Conservation (phyloP, 176 grass and related monocot species). For the Juncus effusus region DNA sequence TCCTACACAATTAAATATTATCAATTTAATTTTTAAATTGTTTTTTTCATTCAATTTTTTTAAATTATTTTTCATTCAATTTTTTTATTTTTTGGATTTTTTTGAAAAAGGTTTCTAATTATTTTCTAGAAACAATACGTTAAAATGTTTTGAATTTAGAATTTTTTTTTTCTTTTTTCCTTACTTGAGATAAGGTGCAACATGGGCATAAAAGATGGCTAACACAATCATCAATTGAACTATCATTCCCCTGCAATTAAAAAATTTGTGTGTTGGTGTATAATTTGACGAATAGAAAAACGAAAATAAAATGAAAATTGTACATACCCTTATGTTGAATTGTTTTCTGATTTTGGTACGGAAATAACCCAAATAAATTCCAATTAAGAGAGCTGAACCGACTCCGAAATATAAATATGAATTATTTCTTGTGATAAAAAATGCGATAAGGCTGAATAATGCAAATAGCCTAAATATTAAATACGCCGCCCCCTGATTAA, state of each 20-base stretch:
- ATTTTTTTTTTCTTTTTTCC: constrained; percentile 7
- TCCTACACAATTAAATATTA: constrained; percentile 54
- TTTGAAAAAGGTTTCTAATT: no score
- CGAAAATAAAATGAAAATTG: neutral
- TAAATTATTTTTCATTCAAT: no score
- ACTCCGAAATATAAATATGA: constrained; percentile 66
- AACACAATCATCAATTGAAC: constrained; percentile 81
- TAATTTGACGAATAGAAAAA: neutral
- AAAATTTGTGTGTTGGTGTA: constrained; percentile 11
- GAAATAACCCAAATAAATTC: constrained; percentile 83
- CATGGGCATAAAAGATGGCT: constrained; percentile 89
- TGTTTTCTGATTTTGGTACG: constrained; percentile 78
- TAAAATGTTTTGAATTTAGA: neutral
- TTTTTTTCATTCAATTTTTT: no score
- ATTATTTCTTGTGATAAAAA: constrained; percentile 64
- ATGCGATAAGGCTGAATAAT: constrained; percentile 65
- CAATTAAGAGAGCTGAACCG: constrained; percentile 54
- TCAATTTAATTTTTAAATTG: constrained; percentile 17
- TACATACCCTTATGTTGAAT: constrained; percentile 83
- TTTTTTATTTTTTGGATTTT: no score
- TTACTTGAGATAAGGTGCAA: constrained; percentile 88
- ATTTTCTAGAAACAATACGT: neutral
- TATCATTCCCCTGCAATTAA: constrained; percentile 64
- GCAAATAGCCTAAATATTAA: constrained; percentile 47
- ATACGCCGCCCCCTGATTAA: constrained; percentile 60